Base-by-base conservation (phyloP, 441 rosid genomes). In the Gossypium schwendimanii region DNA sequence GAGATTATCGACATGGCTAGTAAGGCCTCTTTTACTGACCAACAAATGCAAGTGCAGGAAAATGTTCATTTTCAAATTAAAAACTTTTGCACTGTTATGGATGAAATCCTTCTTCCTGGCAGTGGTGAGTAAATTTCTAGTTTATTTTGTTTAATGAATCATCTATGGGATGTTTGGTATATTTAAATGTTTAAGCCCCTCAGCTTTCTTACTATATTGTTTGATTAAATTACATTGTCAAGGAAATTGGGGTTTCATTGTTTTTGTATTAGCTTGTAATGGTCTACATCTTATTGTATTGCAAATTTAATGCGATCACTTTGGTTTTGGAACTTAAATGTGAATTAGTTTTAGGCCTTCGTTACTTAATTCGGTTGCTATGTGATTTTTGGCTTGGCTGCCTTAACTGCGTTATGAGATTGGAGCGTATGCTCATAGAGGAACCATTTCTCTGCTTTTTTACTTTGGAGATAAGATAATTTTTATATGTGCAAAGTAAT, bases 1-100 rank as follows among this genome's bases (percentile, higher is more conserved):
- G 94, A 89, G 85, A 86, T 94, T 59, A 92, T 94, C 63, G 88
- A 88, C 75, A 86, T 94, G 86, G 93, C 91, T 36, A 47, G 86
- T 75, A 89, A 87, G 82, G 88, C 94, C 69, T 81, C 96, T 28
- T 64, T 87, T 18, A 55, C 74, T 65, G 97, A 94, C 71, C 98
- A 92, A 76, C 89, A 88, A 76, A 88, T 84, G 76, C 95, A 80
- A 81, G 94, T 94, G 23, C 97, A 87, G 59, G 97, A 90, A 69
- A 94, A 90, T 75, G 79, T 94, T 77, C 92, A 88, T 74, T 75
- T 61, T 77, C 98, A 94, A 77, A 71, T 90, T 23, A 36, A 76
- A 79, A 71, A 75, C 62, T 87, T 90, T 73, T 89, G 89, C 79
- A 50, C 63, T 24, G 77, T 77, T 18, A 88, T 94, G 97, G 87